These are phyloP conservation scores for Pyrenula massariospora DNA, from an alignment of 495 filamentous ascomycete species.

Conservation along the genomic window DNA sequence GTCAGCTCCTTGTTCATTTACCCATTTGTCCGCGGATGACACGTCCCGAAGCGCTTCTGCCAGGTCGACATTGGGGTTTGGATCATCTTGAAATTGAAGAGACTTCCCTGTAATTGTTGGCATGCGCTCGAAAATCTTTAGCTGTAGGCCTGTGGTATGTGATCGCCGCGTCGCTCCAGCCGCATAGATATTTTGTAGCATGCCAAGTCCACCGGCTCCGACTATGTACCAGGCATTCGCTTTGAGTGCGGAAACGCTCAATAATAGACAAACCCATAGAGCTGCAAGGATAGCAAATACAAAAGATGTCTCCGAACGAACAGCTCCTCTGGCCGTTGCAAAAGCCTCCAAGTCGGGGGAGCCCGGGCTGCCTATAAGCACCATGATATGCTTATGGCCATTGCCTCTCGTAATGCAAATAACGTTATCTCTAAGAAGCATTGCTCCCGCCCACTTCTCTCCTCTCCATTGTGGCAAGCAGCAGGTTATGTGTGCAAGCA, in stretches of 20 bases:
- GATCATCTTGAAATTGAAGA: neutral
- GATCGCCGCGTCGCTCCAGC: conserved; percentile 18
- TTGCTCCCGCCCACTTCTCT: conserved; percentile 39
- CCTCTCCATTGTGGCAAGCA: conserved; percentile 31
- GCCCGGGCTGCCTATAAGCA: conserved; percentile 24
- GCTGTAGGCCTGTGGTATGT: neutral
- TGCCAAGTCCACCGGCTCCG: conserved; percentile 29
- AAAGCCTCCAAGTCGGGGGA: conserved; percentile 36
- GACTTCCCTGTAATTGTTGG: neutral
- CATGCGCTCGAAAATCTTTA: neutral
- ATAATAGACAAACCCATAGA: neutral
- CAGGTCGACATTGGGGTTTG: neutral
- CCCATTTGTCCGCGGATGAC: neutral
- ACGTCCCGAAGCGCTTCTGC: neutral
- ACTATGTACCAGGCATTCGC: conserved; percentile 12
- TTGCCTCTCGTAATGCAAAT: conserved; percentile 30
- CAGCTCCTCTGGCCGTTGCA: conserved; percentile 10
- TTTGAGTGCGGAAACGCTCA: neutral
- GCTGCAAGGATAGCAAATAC: neutral
- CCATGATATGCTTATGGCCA: conserved; percentile 30
- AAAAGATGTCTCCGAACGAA: conserved; percentile 2
- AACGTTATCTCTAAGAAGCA: conserved; percentile 13
- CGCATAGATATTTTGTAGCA: conserved; percentile 30
- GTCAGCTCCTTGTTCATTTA: neutral
- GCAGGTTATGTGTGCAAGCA: conserved; percentile 22